Evolutionary conservation across 2,329 filamentous ascomycete genomes (phyloP), one percentile per base, ranked within the genome.

Genomic region (Hypoxylon sp.): DNA sequence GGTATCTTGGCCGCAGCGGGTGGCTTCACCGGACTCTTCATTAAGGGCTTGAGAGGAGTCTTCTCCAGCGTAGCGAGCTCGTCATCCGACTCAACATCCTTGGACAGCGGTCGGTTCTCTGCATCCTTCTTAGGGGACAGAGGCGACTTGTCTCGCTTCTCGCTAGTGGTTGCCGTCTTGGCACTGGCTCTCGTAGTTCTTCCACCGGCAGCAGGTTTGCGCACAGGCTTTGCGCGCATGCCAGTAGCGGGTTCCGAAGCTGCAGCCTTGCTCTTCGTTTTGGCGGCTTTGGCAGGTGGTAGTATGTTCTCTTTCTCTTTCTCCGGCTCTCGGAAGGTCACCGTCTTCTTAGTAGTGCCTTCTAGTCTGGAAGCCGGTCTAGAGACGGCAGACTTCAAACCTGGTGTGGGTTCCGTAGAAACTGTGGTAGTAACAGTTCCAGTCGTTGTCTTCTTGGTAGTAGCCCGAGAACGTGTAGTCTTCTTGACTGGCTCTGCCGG

Each of bases 251-350:
- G 32, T 13, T 70, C 72, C 19, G 65, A 43, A 7, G 64, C 55
- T 55, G 73, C 74, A 7, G 64, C 55, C 55, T 73, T 74, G 7
- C 57, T 55, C 51, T 72, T 69, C 5, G 62, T 57, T 62, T 64
- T 65, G 19, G 64, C 56, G 3, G 67, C 44, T 2, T 67, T 60
- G 9, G 59, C 13, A 9, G 80, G 81, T 13, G 74, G 66, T 26
- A 83, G 69, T n/a, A n/a, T n/a, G n/a, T n/a, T n/a, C n/a, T n/a
- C n/a, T 57, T 87, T 87, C 65, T 87, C 84, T 69, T 87, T 87
- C 65, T 85, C 83, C 2, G 81, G 80, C 60, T 83, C 81, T 64
- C 85, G 77, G 66, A 87, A 87, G 50, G 80, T 84, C 62, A 87
- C 83, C 2, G 75, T 77, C 73, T 86, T 87, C 72, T 81, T 85